phyloP scores from a whole-genome alignment of 768 basidiomycete species.

The Rubroboletus pulcherrimus region DNA sequence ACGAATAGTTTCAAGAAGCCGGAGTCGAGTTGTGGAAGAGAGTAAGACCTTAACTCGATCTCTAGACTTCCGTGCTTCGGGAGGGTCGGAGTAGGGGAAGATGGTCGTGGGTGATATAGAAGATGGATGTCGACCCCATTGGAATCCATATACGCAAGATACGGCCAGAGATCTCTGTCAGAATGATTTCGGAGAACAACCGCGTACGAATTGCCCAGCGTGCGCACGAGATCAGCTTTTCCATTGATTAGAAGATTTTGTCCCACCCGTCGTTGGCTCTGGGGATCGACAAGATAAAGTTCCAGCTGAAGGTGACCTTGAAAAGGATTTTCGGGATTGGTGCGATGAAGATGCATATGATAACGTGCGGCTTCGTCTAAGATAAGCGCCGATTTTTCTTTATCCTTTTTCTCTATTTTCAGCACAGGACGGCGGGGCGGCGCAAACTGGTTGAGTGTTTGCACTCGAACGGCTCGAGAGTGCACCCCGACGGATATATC shows the following conservation, averaged over 20 bases:
- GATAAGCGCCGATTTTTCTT: conserved; percentile 36
- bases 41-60: conserved; percentile 39
- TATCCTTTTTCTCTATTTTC: conserved; percentile 36
- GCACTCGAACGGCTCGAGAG: conserved; percentile 38
- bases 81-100: conserved; percentile 40
- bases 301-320: conserved; percentile 49
- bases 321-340: conserved; percentile 46
- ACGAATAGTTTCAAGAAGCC: conserved; percentile 60
- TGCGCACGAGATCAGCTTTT: conserved; percentile 44
- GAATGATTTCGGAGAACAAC: conserved; percentile 50
- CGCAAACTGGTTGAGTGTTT: conserved; percentile 43
- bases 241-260: conserved; percentile 46
- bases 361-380: conserved; percentile 58
- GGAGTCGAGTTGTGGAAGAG: conserved; percentile 41
- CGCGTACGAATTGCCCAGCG: conserved; percentile 42
- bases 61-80: conserved; percentile 37
- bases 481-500: conserved; percentile 50
- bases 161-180: conserved; percentile 56
- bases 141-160: conserved; percentile 59
- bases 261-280: conserved; percentile 41
- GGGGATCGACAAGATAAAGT: conserved; percentile 46
- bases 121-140: conserved; percentile 50
- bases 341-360: conserved; percentile 53
- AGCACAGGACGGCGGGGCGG: conserved; percentile 35
- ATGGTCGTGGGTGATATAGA: conserved; percentile 49